Evolutionary conservation across 208 protist species (phyloP).

Genomic region (Trypanosoma theileri): DNA sequence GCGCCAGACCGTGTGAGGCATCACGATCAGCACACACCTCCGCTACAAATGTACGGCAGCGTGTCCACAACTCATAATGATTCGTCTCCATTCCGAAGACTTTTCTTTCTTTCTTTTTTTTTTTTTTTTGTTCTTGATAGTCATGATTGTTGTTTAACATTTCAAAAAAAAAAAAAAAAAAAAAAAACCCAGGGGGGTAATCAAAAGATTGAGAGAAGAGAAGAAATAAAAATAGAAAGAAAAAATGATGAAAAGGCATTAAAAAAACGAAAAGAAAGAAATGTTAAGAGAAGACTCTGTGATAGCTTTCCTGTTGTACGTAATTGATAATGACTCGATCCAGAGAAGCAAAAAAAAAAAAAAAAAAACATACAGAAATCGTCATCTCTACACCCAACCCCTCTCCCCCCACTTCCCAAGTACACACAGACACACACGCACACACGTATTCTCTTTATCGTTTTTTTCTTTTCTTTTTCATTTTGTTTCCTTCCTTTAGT

Average conservation of each 20-base stretch:
- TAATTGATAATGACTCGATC: too few relatives aligned
- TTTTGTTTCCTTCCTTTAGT: neutral
- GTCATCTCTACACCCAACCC: too few relatives aligned
- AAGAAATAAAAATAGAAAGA: too few relatives aligned
- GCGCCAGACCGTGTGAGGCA: slow-evolving; percentile 67
- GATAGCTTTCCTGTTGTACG: too few relatives aligned
- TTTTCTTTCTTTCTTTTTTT: neutral
- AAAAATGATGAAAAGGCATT: too few relatives aligned
- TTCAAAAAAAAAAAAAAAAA: neutral
- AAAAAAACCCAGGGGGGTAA: neutral
- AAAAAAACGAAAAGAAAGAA: too few relatives aligned
- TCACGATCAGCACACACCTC: slow-evolving; percentile 62
- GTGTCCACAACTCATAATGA: slow-evolving; percentile 63
- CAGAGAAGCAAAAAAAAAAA: too few relatives aligned
- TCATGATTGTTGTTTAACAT: neutral
- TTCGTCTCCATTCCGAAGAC: slow-evolving; percentile 37
- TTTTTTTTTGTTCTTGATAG: neutral
- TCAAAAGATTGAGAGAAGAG: neutral
- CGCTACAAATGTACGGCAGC: slow-evolving; percentile 61
- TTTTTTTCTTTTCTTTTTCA: slow-evolving; percentile 24
- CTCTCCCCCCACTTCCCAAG: too few relatives aligned
- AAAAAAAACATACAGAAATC: too few relatives aligned
- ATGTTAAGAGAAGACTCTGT: too few relatives aligned
- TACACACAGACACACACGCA: neutral
- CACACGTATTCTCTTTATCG: neutral